These are phyloP conservation scores for Ilex aquifolium DNA, from an alignment of 257 asterid species.

Conservation along the genomic window DNA sequence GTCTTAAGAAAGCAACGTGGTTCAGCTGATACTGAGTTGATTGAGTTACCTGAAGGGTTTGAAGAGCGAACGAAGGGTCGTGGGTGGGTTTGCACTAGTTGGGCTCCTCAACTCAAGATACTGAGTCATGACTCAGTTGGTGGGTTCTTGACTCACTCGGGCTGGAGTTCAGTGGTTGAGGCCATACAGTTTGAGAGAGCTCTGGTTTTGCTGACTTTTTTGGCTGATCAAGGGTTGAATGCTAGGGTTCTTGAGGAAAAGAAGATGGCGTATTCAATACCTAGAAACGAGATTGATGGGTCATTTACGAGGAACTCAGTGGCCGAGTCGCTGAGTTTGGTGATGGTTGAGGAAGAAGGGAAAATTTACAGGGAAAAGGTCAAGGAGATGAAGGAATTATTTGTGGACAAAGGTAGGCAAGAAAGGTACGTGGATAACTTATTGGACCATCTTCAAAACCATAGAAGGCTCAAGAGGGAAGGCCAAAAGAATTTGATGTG, in stretches of 20 bases:
- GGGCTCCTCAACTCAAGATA: slow-evolving; percentile 34
- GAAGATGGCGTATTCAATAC: slow-evolving; percentile 20
- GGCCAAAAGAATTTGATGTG: neutral
- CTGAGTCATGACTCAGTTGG: slow-evolving; percentile 29
- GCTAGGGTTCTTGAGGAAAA: slow-evolving; percentile 20
- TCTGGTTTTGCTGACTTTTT: slow-evolving; percentile 20
- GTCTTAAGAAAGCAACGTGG: slow-evolving; percentile 22
- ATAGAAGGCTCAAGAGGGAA: neutral
- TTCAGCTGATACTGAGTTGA: slow-evolving; percentile 4
- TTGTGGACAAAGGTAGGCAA: slow-evolving; percentile 13
- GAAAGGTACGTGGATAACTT: slow-evolving; percentile 13
- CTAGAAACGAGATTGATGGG: slow-evolving; percentile 25
- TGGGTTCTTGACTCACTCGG: slow-evolving; percentile 30
- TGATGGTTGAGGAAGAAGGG: slow-evolving; percentile 24
- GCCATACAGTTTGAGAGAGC: slow-evolving; percentile 17
- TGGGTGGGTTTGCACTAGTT: slow-evolving; percentile 23
- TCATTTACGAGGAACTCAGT: slow-evolving; percentile 20
- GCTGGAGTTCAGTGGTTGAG: slow-evolving; percentile 36
- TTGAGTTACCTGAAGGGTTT: slow-evolving; percentile 21
- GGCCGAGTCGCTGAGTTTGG: slow-evolving; percentile 23
- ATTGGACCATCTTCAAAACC: slow-evolving; percentile 10
- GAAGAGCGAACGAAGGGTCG: slow-evolving; percentile 15
- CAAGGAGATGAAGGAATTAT: slow-evolving; percentile 20
- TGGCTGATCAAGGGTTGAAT: slow-evolving; percentile 26
- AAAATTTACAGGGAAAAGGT: slow-evolving; percentile 19